Base-by-base conservation (phyloP, 176 grass and related monocot genomes). In the Triticum turgidum region DNA sequence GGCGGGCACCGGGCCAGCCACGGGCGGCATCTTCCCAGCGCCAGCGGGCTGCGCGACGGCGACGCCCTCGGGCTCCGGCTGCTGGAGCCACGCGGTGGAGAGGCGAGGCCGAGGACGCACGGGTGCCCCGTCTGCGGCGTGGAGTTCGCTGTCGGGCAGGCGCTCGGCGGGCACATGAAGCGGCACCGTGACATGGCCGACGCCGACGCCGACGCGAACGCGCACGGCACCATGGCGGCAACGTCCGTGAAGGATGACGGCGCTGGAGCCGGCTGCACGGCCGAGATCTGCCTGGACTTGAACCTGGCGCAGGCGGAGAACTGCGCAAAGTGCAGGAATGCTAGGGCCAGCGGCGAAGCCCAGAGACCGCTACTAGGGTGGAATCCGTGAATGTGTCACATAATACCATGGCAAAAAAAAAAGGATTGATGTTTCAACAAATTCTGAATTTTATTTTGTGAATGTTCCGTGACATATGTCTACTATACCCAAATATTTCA, bases 1-100 rank as follows among this genome's bases (percentile, higher is more conserved):
- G 95, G 95, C 11, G 95, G 93, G 2, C 95, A 98, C 85, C 85
- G 93, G 14, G 91, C 93, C 29, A 93, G 95, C 75, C 95, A 95
- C 80, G 87, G 79, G 72, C 84, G 89, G 9, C 83, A 25, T 13
- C 22, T 1, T 3, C 63, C 85, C 51, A 7, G 51, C 5, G 15
- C 0, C 17, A 65, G 61, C 9, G 78, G 66, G 75, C 37, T 81
- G 15, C 44, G 32, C 17, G 34, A 4, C 21, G 78, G 10, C 22
- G 22, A 2, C 61, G 22, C 7, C 61, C 5, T 54, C 5, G 15
- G 2, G 51, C 15, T 18, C 15, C 51, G 15, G 51, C 51, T 54
- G 51, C 51, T 7, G 15, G 51, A 54, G 15, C 51, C 51, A 54
- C 15, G 51, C 51, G 51, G 51, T 18, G 51, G 15, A 54, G 1